A percentile compares a stretch with the other conserved stretches of the same genome.
phyloP scores from a whole-genome alignment of 371 early-diverging fungal genomes.

The Mortierella sp. region DNA sequence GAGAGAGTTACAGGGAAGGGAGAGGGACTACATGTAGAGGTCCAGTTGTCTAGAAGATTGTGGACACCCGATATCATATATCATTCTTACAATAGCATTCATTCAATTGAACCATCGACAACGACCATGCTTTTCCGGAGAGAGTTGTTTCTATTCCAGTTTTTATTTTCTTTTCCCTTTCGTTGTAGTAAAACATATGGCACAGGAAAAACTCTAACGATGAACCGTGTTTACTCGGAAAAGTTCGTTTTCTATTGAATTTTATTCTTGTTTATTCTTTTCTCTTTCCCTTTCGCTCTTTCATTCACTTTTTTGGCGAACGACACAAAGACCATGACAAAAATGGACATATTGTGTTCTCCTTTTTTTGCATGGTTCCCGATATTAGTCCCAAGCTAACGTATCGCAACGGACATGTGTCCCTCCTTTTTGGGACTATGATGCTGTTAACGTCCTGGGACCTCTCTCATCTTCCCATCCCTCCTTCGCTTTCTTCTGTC shows the following conservation, averaged over 20 bases:
- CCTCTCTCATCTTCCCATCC: no score
- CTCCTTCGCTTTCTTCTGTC: neutral
- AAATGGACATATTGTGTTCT: neutral
- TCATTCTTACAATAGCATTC: neutral
- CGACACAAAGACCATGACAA: neutral
- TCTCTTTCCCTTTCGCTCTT: neutral
- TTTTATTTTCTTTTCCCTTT: neutral
- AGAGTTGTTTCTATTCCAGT: neutral
- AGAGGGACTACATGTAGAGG: neutral
- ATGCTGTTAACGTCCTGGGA: no score
- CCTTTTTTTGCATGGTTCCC: neutral
- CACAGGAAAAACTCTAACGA: neutral
- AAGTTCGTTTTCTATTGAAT: neutral
- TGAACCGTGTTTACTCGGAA: neutral
- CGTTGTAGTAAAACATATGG: no score
- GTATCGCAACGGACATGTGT: no score
- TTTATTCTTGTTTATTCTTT: neutral
- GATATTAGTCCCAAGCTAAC: no score
- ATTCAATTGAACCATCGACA: neutral
- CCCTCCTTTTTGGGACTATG: no score
- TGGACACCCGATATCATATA: neutral
- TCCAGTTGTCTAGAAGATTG: neutral
- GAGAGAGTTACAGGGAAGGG: neutral
- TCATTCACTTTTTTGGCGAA: neutral
- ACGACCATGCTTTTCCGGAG: neutral